Conservation (phyloP, 495 filamentous ascomycete species). For the Massariosphaeria phaeospora region DNA sequence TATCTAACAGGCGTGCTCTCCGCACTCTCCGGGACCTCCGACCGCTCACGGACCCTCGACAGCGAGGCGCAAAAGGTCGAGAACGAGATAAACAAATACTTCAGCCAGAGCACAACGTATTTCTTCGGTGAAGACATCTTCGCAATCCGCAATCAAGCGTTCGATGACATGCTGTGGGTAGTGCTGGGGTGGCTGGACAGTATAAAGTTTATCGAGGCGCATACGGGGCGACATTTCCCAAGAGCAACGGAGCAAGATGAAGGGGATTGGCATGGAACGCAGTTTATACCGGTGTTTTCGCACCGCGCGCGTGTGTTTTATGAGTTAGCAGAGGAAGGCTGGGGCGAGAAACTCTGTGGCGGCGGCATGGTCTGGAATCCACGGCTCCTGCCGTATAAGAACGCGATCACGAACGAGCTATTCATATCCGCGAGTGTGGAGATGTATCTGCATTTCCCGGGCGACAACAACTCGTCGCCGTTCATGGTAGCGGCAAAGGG, state of each 20-base stretch:
- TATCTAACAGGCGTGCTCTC: slow-evolving; percentile 66
- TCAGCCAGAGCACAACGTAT: slow-evolving; percentile 65
- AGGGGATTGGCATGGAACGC: slow-evolving; percentile 62
- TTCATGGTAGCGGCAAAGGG: slow-evolving; percentile 43
- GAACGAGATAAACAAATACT: slow-evolving; percentile 77
- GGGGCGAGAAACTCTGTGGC: slow-evolving; percentile 75
- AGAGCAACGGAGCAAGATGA: background rate
- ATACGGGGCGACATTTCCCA: slow-evolving; percentile 38
- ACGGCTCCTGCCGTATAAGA: slow-evolving; percentile 80
- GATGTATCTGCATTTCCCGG: slow-evolving; percentile 91
- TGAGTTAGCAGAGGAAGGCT: slow-evolving; percentile 70
- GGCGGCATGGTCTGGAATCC: slow-evolving; percentile 96
- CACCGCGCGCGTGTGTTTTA: slow-evolving; percentile 88
- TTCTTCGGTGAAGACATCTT: slow-evolving; percentile 87
- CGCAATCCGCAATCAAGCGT: slow-evolving; percentile 71
- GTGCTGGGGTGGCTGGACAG: slow-evolving; percentile 87
- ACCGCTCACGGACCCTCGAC: slow-evolving; percentile 13
- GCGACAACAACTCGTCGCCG: slow-evolving; percentile 66
- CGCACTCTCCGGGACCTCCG: slow-evolving; percentile 48
- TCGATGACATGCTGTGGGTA: slow-evolving; percentile 97
- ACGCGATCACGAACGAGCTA: slow-evolving; percentile 93
- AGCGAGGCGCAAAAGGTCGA: slow-evolving; percentile 51
- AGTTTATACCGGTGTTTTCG: slow-evolving; percentile 74
- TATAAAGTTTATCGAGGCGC: slow-evolving; percentile 62
- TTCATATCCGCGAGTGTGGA: slow-evolving; percentile 75